Percentiles rank a stretch among this genome's conserved stretches.
Conservation (phyloP, 306 rosid species). For the Rosa lucieae region DNA sequence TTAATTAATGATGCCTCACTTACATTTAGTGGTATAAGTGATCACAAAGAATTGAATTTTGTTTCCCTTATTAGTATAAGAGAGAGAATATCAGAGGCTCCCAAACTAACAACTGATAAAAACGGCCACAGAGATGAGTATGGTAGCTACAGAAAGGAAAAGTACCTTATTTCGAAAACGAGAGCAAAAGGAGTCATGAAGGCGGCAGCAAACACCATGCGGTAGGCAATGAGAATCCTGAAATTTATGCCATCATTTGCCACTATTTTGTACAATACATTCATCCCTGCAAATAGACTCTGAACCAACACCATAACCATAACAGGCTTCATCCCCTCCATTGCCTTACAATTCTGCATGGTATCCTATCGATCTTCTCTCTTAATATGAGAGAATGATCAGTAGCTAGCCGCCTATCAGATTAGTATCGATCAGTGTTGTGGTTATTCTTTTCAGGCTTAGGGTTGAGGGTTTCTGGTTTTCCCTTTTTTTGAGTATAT, state of each 20-base stretch:
- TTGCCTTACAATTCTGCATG: neutral
- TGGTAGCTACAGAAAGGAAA: too few relatives aligned
- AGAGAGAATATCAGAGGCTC: too few relatives aligned
- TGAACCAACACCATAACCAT: constrained; percentile 53
- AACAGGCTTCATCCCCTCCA: constrained; percentile 33
- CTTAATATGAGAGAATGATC: neutral
- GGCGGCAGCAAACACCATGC: constrained; percentile 53
- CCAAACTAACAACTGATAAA: too few relatives aligned
- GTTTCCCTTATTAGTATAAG: too few relatives aligned
- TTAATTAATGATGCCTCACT: too few relatives aligned
- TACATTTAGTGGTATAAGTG: too few relatives aligned
- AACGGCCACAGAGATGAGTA: neutral
- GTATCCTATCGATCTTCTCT: neutral
- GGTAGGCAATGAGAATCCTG: constrained; percentile 53
- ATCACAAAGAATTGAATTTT: too few relatives aligned
- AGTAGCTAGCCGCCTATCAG: neutral
- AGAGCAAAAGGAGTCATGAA: constrained; percentile 62
- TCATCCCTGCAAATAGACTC: constrained; percentile 42
- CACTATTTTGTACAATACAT: constrained; percentile 56
- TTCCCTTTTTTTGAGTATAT: too few relatives aligned
- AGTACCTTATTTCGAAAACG: constrained; percentile 48
- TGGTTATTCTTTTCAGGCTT: neutral
- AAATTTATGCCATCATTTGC: constrained; percentile 58
- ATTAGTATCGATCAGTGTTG: neutral
- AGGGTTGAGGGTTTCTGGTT: neutral